Conservation (phyloP, 805 yeast species). For the Candida silvicultrix region DNA sequence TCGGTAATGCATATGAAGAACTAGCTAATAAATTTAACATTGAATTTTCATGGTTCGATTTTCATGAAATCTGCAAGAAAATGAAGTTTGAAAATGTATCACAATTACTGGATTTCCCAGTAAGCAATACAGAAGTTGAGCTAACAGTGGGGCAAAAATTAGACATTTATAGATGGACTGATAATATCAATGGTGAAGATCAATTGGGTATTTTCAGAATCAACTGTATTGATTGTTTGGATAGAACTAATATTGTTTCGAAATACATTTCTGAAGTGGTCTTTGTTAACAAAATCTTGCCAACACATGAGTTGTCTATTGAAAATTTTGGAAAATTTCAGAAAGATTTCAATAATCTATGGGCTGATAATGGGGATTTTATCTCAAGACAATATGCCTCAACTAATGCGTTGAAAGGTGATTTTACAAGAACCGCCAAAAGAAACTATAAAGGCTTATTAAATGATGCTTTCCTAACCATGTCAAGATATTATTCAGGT, state of each 20-base stretch:
- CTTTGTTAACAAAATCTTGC: conserved; percentile 21
- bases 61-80: conserved; percentile 45
- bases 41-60: conserved; percentile 53
- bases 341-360: conserved; percentile 27
- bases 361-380: conserved; percentile 71
- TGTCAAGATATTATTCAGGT: conserved; percentile 37
- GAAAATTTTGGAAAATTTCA: conserved; percentile 12
- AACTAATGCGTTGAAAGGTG: conserved; percentile 49
- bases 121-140: conserved; percentile 7
- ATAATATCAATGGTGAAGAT: conserved; percentile 14
- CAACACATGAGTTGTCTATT: conserved; percentile 9
- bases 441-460: conserved; percentile 35
- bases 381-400: conserved; percentile 58
- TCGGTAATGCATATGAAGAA: conserved; percentile 35
- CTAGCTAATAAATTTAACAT: conserved; percentile 29
- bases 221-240: conserved; percentile 61
- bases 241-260: conserved; percentile 50
- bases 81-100: conserved; percentile 34
- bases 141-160: conserved; percentile 13
- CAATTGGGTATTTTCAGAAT: conserved; percentile 54
- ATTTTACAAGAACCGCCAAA: conserved; percentile 36
- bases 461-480: conserved; percentile 35
- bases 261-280: conserved; percentile 29
- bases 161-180: conserved; percentile 26
- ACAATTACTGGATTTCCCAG: conserved; percentile 21